These are phyloP conservation scores for Lophiotrema nucula DNA, from an alignment of 495 filamentous ascomycete species.

Conservation along the genomic window DNA sequence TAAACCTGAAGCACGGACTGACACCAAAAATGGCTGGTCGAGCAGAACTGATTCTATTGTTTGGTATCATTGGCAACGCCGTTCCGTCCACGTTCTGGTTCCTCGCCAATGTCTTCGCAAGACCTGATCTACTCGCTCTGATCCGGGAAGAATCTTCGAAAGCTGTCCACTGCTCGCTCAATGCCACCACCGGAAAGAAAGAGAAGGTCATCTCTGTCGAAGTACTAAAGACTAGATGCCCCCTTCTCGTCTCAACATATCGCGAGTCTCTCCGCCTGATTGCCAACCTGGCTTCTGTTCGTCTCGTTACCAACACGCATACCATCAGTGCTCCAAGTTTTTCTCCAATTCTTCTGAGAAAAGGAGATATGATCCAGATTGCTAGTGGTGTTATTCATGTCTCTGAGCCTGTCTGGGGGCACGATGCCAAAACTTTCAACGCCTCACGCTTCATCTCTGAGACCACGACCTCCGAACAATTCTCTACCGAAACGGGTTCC, in stretches of 20 bases:
- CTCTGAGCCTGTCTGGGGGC: slow-evolving; percentile 16
- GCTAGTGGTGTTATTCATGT: slow-evolving; percentile 27
- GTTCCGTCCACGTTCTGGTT: slow-evolving; percentile 32
- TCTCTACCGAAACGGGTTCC: not conserved
- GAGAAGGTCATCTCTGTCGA: slow-evolving; percentile 2
- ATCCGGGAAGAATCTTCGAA: slow-evolving; percentile 15
- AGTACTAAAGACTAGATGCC: slow-evolving; percentile 14
- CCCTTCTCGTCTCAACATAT: slow-evolving; percentile 24
- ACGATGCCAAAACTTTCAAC: slow-evolving; percentile 19
- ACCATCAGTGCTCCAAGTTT: slow-evolving; percentile 11
- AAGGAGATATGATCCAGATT: slow-evolving; percentile 26
- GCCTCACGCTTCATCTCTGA: slow-evolving; percentile 16
- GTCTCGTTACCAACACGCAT: slow-evolving; percentile 22
- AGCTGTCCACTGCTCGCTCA: not conserved
- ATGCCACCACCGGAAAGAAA: not conserved
- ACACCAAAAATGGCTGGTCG: slow-evolving; percentile 12
- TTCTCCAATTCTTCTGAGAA: slow-evolving; percentile 14
- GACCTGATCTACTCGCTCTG: slow-evolving; percentile 10
- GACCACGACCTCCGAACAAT: slow-evolving; percentile 10
- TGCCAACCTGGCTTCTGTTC: slow-evolving; percentile 13
- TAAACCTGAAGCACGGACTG: slow-evolving; percentile 27
- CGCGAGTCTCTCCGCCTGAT: slow-evolving; percentile 23
- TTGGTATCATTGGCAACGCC: slow-evolving; percentile 29
- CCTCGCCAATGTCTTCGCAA: slow-evolving; percentile 21
- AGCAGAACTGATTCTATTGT: slow-evolving; percentile 25